Evolutionary conservation across 768 basidiomycete genomes (phyloP), one percentile per base, ranked within the genome.

Genomic region (Sporobolomyces phaffii): DNA sequence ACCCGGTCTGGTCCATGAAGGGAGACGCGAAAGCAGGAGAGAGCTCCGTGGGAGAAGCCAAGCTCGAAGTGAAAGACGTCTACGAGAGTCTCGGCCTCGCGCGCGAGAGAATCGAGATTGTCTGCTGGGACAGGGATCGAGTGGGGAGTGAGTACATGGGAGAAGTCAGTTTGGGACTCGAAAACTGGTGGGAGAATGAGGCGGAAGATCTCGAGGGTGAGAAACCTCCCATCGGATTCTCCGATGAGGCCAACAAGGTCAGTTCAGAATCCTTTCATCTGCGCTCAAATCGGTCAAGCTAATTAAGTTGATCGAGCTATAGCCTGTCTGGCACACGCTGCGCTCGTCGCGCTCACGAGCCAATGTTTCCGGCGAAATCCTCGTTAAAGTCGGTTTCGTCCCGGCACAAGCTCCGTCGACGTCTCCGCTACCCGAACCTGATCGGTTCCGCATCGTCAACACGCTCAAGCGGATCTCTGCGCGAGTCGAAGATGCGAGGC

Each of bases 111-210:
- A 36, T 97, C 47, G 92, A 97, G 77, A 80, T 91, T 38, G 86
- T 96, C 17, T 82, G 92, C 0, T 99, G 94, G 93, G 92, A 93
- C 78, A 91, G 87, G 80, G 93, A 97, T 77, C 77, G 80, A 36
- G 80, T 89, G 71, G 84, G 82, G 74, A 96, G 92, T 79, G 94
- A 97, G 49, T 99, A 96, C 76, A 82, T 99, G 20, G 96, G 96
- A 20, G 94, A 99, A 77, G 83, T 84, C 7, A 83, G 86, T 0
- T 70, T 97, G 10, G 83, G 85, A 0, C 76, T 94, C n/a, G 86
- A 86, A 24, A 85, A 89, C 38, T 94, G 91, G 90, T 96, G 68
- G 65, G 64, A 54, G 7, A 5, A 1, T 0, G 40, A 26, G 5
- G 13, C 10, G 29, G 28, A 43, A 7, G 26, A 92, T 73, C 69